Percentiles rank a stretch among this genome's conserved stretches.
phyloP scores from a whole-genome alignment of 805 yeast species.

The Candida mattraensis region DNA sequence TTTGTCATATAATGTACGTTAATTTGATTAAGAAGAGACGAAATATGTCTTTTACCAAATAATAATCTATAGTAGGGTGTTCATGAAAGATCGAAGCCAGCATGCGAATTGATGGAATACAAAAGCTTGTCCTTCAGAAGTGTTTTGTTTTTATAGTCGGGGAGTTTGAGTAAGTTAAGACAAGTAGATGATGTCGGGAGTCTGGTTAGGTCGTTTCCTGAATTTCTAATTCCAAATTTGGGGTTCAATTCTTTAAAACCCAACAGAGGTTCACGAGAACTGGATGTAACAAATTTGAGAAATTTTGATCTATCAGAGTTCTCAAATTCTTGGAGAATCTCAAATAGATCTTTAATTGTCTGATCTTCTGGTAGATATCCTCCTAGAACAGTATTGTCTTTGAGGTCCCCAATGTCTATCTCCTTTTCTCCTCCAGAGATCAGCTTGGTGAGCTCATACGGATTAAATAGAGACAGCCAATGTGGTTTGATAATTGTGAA shows the following conservation, averaged over 20 bases:
- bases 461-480: constrained; percentile 86
- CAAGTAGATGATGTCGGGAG: constrained; percentile 95
- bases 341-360: constrained; percentile 74
- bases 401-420: constrained; percentile 71
- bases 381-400: constrained; percentile 59
- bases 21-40: no score
- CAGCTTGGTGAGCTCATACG: constrained; percentile 79
- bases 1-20: no score
- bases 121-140: constrained; percentile 61
- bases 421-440: constrained; percentile 76
- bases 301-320: constrained; percentile 63
- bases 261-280: constrained; percentile 84
- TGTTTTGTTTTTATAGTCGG: constrained; percentile 69
- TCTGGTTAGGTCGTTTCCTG: constrained; percentile 54
- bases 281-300: constrained; percentile 88
- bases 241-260: constrained; percentile 81
- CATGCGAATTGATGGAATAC: constrained; percentile 77
- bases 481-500: constrained; percentile 62
- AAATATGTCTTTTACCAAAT: constrained; percentile 1
- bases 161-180: constrained; percentile 81
- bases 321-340: constrained; percentile 66
- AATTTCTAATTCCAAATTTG: constrained; percentile 72
- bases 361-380: constrained; percentile 55
- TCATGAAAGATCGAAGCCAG: constrained; percentile 82
- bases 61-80: not conserved